A percentile compares a stretch with the other conserved stretches of the same genome.
phyloP scores from a whole-genome alignment of 345 rosid species.

The Syzygium jambos region DNA sequence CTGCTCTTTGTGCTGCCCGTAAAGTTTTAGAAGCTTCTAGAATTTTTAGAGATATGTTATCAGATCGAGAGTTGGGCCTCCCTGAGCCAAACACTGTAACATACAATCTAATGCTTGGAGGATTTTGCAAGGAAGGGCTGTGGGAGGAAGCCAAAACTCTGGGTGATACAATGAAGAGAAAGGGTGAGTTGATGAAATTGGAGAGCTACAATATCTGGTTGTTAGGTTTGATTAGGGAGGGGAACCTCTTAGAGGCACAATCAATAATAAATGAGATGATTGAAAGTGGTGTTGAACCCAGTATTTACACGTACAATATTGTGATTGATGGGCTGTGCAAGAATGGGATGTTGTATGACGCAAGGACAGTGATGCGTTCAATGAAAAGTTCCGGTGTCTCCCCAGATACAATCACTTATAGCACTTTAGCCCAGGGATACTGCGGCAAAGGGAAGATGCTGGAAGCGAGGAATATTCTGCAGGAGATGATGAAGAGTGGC shows the following conservation, averaged over 20 bases:
- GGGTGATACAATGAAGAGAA: conserved; percentile 48
- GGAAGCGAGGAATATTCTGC: conserved; percentile 55
- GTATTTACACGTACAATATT: conserved; percentile 64
- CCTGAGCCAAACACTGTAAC: conserved; percentile 73
- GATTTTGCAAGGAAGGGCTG: conserved; percentile 76
- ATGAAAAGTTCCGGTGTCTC: conserved; percentile 54
- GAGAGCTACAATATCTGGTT: conserved; percentile 84
- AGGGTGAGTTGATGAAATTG: conserved; percentile 32
- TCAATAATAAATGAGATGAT: conserved; percentile 58
- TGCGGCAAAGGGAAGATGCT: conserved; percentile 52
- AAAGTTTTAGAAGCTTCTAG: conserved; percentile 79
- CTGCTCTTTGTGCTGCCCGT: conserved; percentile 68
- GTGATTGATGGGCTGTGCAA: conserved; percentile 81
- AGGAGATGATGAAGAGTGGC: conserved; percentile 59
- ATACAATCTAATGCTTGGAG: conserved; percentile 74
- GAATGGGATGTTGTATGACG: conserved; percentile 72
- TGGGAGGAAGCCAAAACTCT: conserved; percentile 71
- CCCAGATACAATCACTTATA: conserved; percentile 71
- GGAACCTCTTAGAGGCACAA: conserved; percentile 63
- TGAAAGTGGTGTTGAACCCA: conserved; percentile 51
- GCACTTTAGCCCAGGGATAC: conserved; percentile 69
- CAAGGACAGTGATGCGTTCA: conserved; percentile 41
- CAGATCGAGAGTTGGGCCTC: conserved; percentile 66
- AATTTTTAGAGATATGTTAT: conserved; percentile 88
- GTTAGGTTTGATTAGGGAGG: conserved; percentile 62